Percentiles rank a stretch among this genome's conserved stretches.
Evolutionary conservation across 192 early-diverging fungal genomes (phyloP).

Genomic region (Coemansia sp.): DNA sequence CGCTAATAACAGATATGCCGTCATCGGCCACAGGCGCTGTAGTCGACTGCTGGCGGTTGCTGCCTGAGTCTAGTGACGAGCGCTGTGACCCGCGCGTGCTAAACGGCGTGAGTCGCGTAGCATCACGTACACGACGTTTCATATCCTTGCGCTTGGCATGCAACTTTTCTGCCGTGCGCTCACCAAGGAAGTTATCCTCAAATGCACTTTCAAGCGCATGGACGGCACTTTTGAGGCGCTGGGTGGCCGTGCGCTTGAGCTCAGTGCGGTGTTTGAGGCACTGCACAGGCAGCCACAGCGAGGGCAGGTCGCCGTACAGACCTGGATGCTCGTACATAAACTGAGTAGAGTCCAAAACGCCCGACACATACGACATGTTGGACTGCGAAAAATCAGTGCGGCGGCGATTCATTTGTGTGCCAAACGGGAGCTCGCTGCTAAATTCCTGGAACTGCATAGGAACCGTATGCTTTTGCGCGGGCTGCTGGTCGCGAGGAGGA

Average conservation of each 20-base stretch:
- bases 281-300: conserved; percentile 44
- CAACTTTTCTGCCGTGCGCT: conserved; percentile 12
- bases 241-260: conserved; percentile 7
- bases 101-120: conserved; percentile 4
- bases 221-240: conserved; percentile 15
- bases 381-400: conserved; percentile 45
- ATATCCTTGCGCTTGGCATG: conserved; percentile 14
- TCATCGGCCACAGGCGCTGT: background rate
- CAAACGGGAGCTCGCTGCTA: conserved; percentile 33
- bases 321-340: conserved; percentile 45
- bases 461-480: background rate
- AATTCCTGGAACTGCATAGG: conserved; percentile 39
- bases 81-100: conserved; percentile 1
- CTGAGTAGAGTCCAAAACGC: conserved; percentile 39
- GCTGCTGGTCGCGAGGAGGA: background rate
- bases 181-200: conserved; percentile 39
- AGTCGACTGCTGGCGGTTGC: background rate
- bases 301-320: conserved; percentile 41
- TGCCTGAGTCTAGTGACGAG: conserved; percentile 4
- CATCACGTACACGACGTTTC: conserved; percentile 1
- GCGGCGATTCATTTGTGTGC: conserved; percentile 33
- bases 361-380: conserved; percentile 30
- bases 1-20: background rate
- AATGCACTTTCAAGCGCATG: conserved; percentile 12
- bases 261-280: conserved; percentile 24